These are phyloP conservation scores for Bimuria novae-zelandiae DNA, from an alignment of 2,329 filamentous ascomycete species.

Conservation along the genomic window DNA sequence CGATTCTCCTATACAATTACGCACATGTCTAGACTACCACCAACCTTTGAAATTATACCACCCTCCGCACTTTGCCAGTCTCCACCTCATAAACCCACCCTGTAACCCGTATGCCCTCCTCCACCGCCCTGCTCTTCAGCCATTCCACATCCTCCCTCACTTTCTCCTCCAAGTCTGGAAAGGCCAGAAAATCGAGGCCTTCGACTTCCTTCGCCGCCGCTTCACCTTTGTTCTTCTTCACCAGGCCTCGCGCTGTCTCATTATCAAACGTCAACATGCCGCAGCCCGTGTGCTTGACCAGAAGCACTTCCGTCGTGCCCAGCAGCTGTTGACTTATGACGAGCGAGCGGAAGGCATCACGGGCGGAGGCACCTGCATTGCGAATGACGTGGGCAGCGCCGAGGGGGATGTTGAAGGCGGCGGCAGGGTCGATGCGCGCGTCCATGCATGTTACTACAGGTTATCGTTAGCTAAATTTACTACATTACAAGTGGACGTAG, in stretches of 20 bases:
- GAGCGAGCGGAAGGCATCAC: conserved; percentile 73
- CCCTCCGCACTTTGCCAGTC: conserved; percentile 69
- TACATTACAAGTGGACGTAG: not conserved
- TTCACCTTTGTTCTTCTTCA: conserved; percentile 63
- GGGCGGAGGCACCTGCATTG: conserved; percentile 65
- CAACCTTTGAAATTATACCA: too few species aligned
- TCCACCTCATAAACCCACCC: conserved; percentile 82
- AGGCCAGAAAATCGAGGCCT: conserved; percentile 67
- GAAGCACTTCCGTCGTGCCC: conserved; percentile 73
- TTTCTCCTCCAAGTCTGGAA: conserved; percentile 60
- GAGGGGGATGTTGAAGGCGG: conserved; percentile 70
- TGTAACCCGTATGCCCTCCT: conserved; percentile 64
- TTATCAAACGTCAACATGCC: conserved; percentile 74
- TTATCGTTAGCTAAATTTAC: not conserved
- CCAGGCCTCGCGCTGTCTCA: conserved; percentile 57
- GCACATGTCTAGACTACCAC: too few species aligned
- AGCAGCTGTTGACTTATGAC: conserved; percentile 80
- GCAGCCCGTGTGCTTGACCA: conserved; percentile 76
- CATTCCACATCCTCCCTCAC: conserved; percentile 69
- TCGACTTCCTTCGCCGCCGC: conserved; percentile 53
- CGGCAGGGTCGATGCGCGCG: conserved; percentile 69
- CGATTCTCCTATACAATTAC: too few species aligned
- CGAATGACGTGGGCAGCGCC: conserved; percentile 81
- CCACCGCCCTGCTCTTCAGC: conserved; percentile 64
- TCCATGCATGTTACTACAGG: conserved; percentile 77